Base-by-base conservation (phyloP, 805 yeast species). In the Candida fluviatilis region DNA sequence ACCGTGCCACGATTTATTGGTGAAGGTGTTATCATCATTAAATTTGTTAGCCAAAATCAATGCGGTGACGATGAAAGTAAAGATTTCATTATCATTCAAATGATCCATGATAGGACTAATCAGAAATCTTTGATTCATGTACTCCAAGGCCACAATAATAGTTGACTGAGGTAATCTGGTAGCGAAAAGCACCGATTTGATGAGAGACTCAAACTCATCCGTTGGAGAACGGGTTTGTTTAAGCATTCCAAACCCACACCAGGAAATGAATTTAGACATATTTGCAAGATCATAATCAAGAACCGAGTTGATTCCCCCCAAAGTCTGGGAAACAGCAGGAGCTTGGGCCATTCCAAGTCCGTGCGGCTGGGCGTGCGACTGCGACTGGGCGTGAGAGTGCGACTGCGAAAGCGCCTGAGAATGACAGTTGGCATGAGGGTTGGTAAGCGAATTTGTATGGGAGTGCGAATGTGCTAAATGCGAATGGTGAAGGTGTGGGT, bases 11-110 rank as follows among this genome's bases (percentile, higher is more conserved):
- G 96, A 87, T 54, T 80, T 82, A 65, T 91, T 91, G 43, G 95
- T 88, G 57, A 91, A 91, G 19, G 97, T 91, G 64, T 91, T 89
- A 66, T 91, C 99, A 63, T 91, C 98, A 57, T 90, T 88, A 60
- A 88, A 87, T 65, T 91, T 91, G 68, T 91, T 91, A 34, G 96
- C 95, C 44, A 91, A 68, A 26, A 91, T 77, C 31, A 91, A 71
- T 2, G 95, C 74, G 15, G 84, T 71, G 31, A 82, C 79, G 30
- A 88, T 59, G 57, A 67, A 73, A 55, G 65, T 71, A 65, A 73
- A 85, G 54, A 67, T 52, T 43, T 71, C 65, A 34, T 52, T 51
- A 37, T 64, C 63, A 39, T 46, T 33, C 38, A 66, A 41, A n/a
- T 35, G 18, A 16, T 29, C 15, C 7, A 10, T 14, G 18, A 18